These are phyloP conservation scores for Pseudonectria foliicola DNA, from an alignment of 2,329 filamentous ascomycete species.

Conservation along the genomic window DNA sequence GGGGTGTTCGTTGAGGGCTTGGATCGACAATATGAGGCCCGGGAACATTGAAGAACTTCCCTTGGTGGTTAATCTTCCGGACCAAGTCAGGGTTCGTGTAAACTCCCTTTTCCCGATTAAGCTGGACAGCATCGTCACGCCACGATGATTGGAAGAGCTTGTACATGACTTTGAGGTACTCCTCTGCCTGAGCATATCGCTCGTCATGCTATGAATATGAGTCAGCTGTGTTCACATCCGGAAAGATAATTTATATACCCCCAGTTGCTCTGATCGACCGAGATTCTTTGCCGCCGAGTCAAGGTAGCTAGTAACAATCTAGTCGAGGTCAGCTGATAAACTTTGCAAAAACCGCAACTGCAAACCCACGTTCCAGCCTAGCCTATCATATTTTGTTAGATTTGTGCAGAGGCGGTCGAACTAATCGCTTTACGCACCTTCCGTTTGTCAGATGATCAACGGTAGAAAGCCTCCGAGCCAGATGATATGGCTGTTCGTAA, in stretches of 20 bases:
- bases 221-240: not conserved
- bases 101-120: constrained; percentile 49
- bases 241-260: constrained; percentile 7
- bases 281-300: constrained; percentile 63
- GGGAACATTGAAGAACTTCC: constrained; percentile 56
- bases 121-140: constrained; percentile 57
- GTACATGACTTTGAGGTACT: constrained; percentile 57
- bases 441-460: constrained; percentile 62
- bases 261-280: constrained; percentile 47
- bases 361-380: constrained; percentile 48
- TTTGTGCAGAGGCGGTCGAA: rapidly evolving
- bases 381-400: constrained; percentile 21
- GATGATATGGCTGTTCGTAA: constrained; percentile 64
- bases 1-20: constrained; percentile 59
- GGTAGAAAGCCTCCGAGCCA: constrained; percentile 58
- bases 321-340: constrained; percentile 20
- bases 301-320: constrained; percentile 63
- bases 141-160: constrained; percentile 63
- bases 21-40: constrained; percentile 62
- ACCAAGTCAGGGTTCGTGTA: constrained; percentile 49
- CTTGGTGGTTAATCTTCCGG: constrained; percentile 58
- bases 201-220: constrained; percentile 48
- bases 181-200: constrained; percentile 56
- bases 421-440: constrained; percentile 30
- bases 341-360: rapidly evolving